Percentiles rank a stretch among this genome's conserved stretches.
Evolutionary conservation across 2,329 filamentous ascomycete species (phyloP).

Genomic region (Trichoderma asperellum): DNA sequence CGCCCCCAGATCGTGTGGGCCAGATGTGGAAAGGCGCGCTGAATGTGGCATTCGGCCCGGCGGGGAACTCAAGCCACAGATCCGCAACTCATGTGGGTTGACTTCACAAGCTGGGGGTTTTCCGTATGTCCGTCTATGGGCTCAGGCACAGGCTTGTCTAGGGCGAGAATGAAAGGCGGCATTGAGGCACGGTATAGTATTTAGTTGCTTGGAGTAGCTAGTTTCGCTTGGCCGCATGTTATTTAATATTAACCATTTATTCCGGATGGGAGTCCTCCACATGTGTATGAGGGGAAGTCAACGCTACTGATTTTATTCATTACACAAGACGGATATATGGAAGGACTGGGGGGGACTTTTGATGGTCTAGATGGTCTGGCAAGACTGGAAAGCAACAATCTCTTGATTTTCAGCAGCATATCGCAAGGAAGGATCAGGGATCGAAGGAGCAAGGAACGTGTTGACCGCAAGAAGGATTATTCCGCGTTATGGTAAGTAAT

Average conservation of each 20-base stretch:
- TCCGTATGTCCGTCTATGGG: constrained; percentile 17
- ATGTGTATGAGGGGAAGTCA: neutral
- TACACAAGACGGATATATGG: neutral
- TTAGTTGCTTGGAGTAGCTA: neutral
- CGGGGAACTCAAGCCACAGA: constrained; percentile 23
- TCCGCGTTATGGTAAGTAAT: constrained; percentile 1
- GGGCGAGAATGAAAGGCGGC: neutral
- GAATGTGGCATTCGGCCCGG: constrained; percentile 21
- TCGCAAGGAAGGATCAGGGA: constrained; percentile 1
- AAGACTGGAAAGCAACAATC: neutral
- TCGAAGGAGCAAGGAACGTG: neutral
- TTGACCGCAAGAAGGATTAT: constrained; percentile 8
- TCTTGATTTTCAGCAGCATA: neutral
- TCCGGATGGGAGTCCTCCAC: constrained; percentile 12
- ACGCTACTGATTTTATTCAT: neutral
- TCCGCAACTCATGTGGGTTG: constrained; percentile 17
- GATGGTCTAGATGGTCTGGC: neutral
- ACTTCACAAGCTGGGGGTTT: neutral
- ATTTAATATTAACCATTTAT: constrained; percentile 11
- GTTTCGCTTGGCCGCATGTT: neutral
- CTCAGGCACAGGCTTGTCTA: neutral
- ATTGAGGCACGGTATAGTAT: too few relatives aligned
- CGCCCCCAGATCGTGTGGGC: constrained; percentile 2
- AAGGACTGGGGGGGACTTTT: neutral
- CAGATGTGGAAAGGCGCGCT: constrained; percentile 13